phyloP scores from a whole-genome alignment of 495 filamentous ascomycete species.

The Aspergillus cavernicola region DNA sequence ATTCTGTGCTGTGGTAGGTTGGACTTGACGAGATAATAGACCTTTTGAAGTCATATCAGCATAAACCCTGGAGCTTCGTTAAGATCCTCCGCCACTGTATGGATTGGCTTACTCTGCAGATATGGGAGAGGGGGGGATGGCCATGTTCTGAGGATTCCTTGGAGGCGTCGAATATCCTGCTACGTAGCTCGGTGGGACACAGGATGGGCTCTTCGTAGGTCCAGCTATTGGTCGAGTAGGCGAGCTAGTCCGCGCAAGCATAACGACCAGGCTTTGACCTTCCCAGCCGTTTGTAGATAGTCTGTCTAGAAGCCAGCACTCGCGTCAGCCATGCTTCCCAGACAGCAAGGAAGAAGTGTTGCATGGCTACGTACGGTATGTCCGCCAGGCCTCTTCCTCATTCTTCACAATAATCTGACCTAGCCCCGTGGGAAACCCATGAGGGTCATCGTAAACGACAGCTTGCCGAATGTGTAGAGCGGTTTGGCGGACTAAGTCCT shows the following conservation, averaged over 20 bases:
- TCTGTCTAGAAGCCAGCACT: conserved; percentile 26
- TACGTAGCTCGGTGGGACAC: conserved; percentile 25
- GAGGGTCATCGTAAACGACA: conserved; percentile 45
- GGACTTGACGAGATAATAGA: conserved; percentile 25
- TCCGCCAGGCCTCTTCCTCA: conserved; percentile 47
- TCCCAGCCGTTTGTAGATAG: conserved; percentile 46
- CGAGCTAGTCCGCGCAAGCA: conserved; percentile 39
- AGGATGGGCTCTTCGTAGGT: conserved; percentile 38
- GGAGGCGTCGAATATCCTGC: conserved; percentile 39
- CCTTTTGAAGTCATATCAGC: conserved; percentile 14
- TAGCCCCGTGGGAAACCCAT: conserved; percentile 44
- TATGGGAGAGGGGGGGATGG: conserved; percentile 37
- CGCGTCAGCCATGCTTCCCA: neutral
- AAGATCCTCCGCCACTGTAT: too few species aligned
- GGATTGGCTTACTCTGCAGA: conserved; percentile 33
- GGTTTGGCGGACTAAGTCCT: conserved; percentile 46
- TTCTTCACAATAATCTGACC: conserved; percentile 49
- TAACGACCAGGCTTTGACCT: conserved; percentile 43
- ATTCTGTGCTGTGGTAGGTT: conserved; percentile 29
- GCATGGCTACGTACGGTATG: conserved; percentile 34
- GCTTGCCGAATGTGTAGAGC: conserved; percentile 47
- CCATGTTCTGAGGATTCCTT: conserved; percentile 24
- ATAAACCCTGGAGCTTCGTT: too few species aligned
- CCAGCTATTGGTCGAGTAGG: conserved; percentile 45
- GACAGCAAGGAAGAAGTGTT: neutral